Evolutionary conservation across 2,329 filamentous ascomycete genomes (phyloP), one percentile per base, ranked within the genome.

Genomic region (Fulvia fulva): DNA sequence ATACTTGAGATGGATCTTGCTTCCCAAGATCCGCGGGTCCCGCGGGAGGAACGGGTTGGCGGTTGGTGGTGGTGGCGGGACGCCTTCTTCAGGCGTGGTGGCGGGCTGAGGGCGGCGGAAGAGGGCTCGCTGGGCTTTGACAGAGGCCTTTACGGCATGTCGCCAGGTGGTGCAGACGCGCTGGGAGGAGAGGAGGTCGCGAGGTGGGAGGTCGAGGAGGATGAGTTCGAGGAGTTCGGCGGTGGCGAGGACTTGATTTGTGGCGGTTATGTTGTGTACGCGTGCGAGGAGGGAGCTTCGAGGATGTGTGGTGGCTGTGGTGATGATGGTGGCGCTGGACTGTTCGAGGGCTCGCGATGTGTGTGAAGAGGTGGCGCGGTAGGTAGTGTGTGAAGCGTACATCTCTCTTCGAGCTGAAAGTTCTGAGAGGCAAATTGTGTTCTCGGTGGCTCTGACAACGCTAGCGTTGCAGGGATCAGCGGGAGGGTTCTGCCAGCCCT

Each of bases 211-310:
- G 41, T 51, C 21, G 4, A 55, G 51, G 34, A 62, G 46, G 23
- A 59, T 59, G 12, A 23, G 12, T 26, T 59, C 59, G 44, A 57
- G 44, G 2, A 62, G 45, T 30, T 59, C 59, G 23, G 54, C 14
- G 5, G 51, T 53, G 5, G 22, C 54, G 37, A 62, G 54, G 9
- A 52, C 53, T 11, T 52, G 16, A 2, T 47, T 5, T 11, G 56
- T n/a, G 32, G 51, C 50, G n/a, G 26, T n/a, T n/a, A 41, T 41
- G 37, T n/a, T n/a, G 37, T 7, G 37, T 8, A n/a, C 14, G 9
- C 5, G 16, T 19, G 12, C 14, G 14, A n/a, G 37, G 5, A n/a
- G 14, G 37, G 5, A 8, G 37, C 37, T 6, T n/a, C 8, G 14
- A 8, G 4, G 14, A 1, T 16, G n/a, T 2, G 37, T 19, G 37